Evolutionary conservation across 257 asterid species (phyloP).

Genomic region (Agastache rugosa): DNA sequence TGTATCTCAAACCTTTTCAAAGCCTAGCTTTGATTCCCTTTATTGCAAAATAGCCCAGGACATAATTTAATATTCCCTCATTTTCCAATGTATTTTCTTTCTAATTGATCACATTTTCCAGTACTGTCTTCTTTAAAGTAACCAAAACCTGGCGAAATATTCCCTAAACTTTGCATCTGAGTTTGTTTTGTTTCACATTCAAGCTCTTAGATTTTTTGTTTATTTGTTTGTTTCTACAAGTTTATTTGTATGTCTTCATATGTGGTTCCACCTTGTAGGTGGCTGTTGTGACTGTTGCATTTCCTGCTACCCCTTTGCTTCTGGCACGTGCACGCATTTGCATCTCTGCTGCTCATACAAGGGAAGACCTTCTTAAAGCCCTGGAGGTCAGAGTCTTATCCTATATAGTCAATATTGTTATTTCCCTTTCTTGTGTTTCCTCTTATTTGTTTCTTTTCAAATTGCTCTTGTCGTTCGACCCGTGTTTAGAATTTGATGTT

Average conservation of each 20-base stretch:
- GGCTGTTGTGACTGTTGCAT: slow-evolving; percentile 95
- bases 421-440: background rate
- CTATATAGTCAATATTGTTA: background rate
- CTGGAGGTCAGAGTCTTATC: slow-evolving; percentile 62
- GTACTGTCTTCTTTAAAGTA: slow-evolving; percentile 4
- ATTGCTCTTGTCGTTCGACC: background rate
- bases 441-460: background rate
- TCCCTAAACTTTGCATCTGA: slow-evolving; percentile 13
- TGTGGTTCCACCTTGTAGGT: slow-evolving; percentile 53
- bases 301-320: slow-evolving; percentile 97
- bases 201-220: slow-evolving; percentile 15
- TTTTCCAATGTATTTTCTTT: slow-evolving; percentile 13
- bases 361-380: slow-evolving; percentile 93
- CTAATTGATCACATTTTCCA: slow-evolving; percentile 24
- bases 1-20: background rate
- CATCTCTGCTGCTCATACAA: slow-evolving; percentile 91
- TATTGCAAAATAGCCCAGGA: background rate
- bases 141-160: background rate
- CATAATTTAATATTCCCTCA: background rate
- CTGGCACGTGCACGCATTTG: slow-evolving; percentile 97
- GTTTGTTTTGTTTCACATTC: background rate
- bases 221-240: background rate
- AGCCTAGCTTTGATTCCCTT: background rate
- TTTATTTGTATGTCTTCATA: slow-evolving; percentile 5
- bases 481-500: background rate